Conservation (phyloP, 1,139 yeast species). For the Yamadazyma friedrichii region DNA sequence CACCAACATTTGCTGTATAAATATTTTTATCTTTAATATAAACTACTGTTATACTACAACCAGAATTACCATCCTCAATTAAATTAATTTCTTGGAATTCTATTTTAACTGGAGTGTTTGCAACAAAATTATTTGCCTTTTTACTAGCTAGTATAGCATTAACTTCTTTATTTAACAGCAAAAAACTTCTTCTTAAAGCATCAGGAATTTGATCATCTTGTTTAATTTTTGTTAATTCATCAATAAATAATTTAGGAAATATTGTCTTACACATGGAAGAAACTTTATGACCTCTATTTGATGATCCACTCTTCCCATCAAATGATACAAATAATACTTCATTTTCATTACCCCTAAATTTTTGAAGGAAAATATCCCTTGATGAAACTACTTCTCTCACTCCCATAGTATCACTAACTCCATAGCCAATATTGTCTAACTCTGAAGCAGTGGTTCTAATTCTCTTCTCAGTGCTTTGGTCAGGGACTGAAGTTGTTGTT, state of each 20-base stretch:
- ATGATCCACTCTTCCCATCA: conserved; percentile 72
- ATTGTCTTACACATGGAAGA: conserved; percentile 74
- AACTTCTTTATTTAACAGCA: conserved; percentile 78
- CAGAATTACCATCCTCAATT: conserved; percentile 73
- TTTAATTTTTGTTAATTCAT: conserved; percentile 56
- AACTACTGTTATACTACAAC: conserved; percentile 80
- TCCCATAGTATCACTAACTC: conserved; percentile 89
- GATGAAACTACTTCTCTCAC: conserved; percentile 63
- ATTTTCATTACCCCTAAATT: conserved; percentile 78
- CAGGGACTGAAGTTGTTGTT: conserved; percentile 82
- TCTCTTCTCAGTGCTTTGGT: conserved; percentile 79
- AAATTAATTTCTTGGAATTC: conserved; percentile 47
- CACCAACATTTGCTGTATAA: conserved; percentile 90
- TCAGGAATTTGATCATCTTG: conserved; percentile 48
- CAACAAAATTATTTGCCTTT: conserved; percentile 28
- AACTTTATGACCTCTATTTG: conserved; percentile 62
- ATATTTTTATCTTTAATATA: conserved; percentile 70
- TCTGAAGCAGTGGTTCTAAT: conserved; percentile 92
- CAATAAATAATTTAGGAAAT: conserved; percentile 60
- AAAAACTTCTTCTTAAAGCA: conserved; percentile 78
- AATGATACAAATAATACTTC: conserved; percentile 76
- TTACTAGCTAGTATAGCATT: conserved; percentile 41
- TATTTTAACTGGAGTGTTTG: conserved; percentile 20
- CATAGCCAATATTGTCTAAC: conserved; percentile 75
- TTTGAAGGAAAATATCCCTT: conserved; percentile 84